phyloP scores from a whole-genome alignment of 345 rosid species.

The Iberis pinnata region DNA sequence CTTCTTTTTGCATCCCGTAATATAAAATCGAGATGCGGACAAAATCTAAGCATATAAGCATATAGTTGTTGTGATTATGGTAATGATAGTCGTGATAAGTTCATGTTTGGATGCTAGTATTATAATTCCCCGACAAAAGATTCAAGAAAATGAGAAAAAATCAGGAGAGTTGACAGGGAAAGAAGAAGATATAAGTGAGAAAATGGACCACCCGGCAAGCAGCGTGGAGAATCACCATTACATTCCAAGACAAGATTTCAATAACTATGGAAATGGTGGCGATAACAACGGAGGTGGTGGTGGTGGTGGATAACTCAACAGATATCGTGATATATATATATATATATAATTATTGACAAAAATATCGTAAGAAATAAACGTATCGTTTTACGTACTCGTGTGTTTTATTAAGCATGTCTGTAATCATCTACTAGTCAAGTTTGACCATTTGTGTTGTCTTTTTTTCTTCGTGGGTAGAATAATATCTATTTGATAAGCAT shows the following conservation, averaged over 20 bases:
- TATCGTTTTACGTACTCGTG: too few species aligned
- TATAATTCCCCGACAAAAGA: neutral
- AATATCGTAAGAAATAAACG: too few species aligned
- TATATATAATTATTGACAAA: too few species aligned
- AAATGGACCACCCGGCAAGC: slow-evolving; percentile 24
- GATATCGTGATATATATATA: too few species aligned
- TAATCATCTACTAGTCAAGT: too few species aligned
- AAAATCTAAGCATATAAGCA: slow-evolving; percentile 2
- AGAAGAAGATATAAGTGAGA: slow-evolving; percentile 15
- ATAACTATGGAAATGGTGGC: slow-evolving; percentile 31
- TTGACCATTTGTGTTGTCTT: too few species aligned
- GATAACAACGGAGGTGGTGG: slow-evolving; percentile 31
- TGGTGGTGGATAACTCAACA: slow-evolving; percentile 15
- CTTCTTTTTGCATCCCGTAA: slow-evolving; percentile 8
- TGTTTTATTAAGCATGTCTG: too few species aligned
- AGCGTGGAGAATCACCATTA: slow-evolving; percentile 42
- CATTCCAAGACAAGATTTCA: slow-evolving; percentile 47
- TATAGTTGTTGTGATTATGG: slow-evolving; percentile 2
- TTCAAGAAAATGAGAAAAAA: too few species aligned
- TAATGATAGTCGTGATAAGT: slow-evolving; percentile 14
- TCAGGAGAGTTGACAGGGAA: too few species aligned
- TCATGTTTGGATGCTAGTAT: slow-evolving; percentile 22
- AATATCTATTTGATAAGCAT: too few species aligned
- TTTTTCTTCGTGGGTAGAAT: too few species aligned
- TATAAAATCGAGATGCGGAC: neutral